Evolutionary conservation across 345 rosid species (phyloP), one percentile per base, ranked within the genome.

Genomic region (Citrus mangshanensis): DNA sequence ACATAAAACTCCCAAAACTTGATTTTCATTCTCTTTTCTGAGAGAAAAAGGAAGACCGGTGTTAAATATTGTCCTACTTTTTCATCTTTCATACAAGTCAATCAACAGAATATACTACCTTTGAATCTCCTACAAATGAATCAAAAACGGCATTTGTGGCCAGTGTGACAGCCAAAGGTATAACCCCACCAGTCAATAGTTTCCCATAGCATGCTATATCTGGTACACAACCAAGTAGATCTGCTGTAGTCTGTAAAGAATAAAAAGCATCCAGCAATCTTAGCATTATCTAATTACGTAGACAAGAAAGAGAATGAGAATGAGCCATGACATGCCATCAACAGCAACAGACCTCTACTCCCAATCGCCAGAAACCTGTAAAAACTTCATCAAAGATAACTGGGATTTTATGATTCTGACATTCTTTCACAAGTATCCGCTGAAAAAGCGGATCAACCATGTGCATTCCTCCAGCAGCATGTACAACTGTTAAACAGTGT

Each of bases 361-460:
- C 99, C 70, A 96, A 87, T 67, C 98, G 97, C 99, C 99, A 96
- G 82, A 92, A 95, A 60, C 98, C 99, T 1, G 98, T 89, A 83
- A 94, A 96, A 74, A 96, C 98, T 84, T 96, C 99, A 89, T 96
- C 99, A 73, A 93, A 93, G 76, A 96, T 91, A 28, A 94, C 90
- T 70, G 99, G 99, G 80, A 96, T 94, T 66, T 89, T 91, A 70
- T 79, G 84, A 18, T 70, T 83, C 67, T 85, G 97, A 73, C 97
- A 93, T 84, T 93, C 97, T n/a, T 83, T 87, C 77, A 96, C 92
- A 73, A 96, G 94, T 78, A 88, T 84, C 78, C 94, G 85, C 83
- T 96, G 99, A 82, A 91, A 96, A 75, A 96, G 97, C 32, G 98
- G 99, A 88, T 96, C 98, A 81, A 96, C 85, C 97, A 94, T 91